These are phyloP conservation scores for Rhododendron kiyosumense DNA, from an alignment of 148 eudicot species.

Conservation along the genomic window DNA sequence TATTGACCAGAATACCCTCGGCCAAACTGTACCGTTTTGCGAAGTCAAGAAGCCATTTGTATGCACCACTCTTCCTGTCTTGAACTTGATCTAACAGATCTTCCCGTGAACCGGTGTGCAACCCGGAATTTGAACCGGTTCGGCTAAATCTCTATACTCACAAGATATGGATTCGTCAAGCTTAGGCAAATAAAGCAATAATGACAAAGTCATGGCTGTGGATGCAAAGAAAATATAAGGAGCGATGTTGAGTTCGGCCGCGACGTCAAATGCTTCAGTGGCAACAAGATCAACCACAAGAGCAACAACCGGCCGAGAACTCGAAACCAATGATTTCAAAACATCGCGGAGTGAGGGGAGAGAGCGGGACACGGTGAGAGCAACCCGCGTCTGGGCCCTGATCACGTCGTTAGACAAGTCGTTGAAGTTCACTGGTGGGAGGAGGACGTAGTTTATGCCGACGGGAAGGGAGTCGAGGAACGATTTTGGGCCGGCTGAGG, in stretches of 20 bases:
- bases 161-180: slow-evolving; percentile 28
- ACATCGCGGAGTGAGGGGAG: slow-evolving; percentile 18
- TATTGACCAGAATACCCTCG: too few species aligned
- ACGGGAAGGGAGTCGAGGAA: slow-evolving; percentile 33
- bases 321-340: neutral
- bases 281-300: slow-evolving; percentile 44
- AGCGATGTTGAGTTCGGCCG: slow-evolving; percentile 27
- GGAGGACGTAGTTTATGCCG: slow-evolving; percentile 19
- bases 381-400: slow-evolving; percentile 18
- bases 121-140: slow-evolving; percentile 41
- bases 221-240: slow-evolving; percentile 34
- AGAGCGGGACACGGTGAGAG: slow-evolving; percentile 21
- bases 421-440: slow-evolving; percentile 25
- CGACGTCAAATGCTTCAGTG: slow-evolving; percentile 38
- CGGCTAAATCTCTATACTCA: slow-evolving; percentile 30
- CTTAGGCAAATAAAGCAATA: slow-evolving; percentile 23
- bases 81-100: slow-evolving; percentile 40
- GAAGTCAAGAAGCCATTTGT: slow-evolving; percentile 28
- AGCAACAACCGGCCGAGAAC: slow-evolving; percentile 12
- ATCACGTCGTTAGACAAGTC: slow-evolving; percentile 3
- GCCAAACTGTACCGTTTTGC: neutral
- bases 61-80: slow-evolving; percentile 34
- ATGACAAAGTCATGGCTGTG: slow-evolving; percentile 35
- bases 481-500: slow-evolving; percentile 16
- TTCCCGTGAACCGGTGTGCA: slow-evolving; percentile 44